Evolutionary conservation across 176 grass and related monocot genomes (phyloP).

Genomic region (Aegilops bicornis): DNA sequence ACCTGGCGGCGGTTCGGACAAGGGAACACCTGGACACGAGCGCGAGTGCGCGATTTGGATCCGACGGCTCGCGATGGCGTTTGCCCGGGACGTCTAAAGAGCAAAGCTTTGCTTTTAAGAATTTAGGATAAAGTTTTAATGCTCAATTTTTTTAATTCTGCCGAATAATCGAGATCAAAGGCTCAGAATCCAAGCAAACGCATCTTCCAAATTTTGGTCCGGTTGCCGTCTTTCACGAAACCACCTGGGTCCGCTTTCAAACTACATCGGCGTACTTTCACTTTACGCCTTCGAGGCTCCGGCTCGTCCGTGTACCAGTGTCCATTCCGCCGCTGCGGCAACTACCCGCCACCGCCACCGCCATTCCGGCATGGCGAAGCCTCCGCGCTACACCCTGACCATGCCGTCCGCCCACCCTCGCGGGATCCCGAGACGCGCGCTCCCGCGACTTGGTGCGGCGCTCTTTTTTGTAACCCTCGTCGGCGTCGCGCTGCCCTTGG

Average conservation of each 20-base stretch:
- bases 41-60: no score
- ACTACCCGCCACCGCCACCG: background rate
- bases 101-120: no score
- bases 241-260: background rate
- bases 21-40: no score
- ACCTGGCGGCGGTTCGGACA: no score
- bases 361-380: constrained; percentile 10
- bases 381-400: constrained; percentile 1
- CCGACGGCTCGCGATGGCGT: no score
- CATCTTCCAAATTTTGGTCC: background rate
- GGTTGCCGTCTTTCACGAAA: no score
- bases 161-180: background rate
- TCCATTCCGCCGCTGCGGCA: background rate
- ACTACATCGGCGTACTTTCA: background rate
- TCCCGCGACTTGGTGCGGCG: background rate
- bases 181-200: background rate
- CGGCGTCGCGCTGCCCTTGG: constrained; percentile 31
- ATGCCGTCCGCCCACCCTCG: background rate
- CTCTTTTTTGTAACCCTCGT: constrained; percentile 41
- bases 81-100: no score
- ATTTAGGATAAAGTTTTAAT: no score
- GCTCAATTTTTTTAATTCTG: background rate
- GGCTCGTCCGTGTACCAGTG: background rate
- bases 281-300: background rate
- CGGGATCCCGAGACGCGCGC: background rate